Conservation (phyloP, 805 yeast species). For the Kodamaea jinghongensis region DNA sequence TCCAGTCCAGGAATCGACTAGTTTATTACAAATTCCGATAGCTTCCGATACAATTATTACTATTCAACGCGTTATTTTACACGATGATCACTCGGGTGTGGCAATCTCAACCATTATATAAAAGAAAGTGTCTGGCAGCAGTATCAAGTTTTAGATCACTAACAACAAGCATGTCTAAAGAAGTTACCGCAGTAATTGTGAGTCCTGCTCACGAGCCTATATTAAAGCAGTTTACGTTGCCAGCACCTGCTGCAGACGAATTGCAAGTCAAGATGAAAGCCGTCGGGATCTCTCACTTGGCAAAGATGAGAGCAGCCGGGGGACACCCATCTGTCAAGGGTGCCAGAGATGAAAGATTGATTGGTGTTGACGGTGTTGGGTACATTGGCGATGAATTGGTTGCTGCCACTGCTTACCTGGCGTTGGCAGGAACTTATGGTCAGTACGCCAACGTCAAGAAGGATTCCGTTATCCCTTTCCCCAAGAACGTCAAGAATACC, state of each 20-base stretch:
- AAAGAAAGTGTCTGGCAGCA: too few relatives aligned
- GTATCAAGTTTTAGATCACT: too few relatives aligned
- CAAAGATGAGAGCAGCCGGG: conserved; percentile 11
- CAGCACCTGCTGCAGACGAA: conserved; percentile 11
- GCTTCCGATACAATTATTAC: too few relatives aligned
- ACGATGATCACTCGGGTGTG: not conserved
- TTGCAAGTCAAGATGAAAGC: conserved; percentile 11
- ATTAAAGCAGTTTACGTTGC: conserved; percentile 3
- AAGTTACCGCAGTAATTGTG: conserved; percentile 6
- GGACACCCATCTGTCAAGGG: conserved; percentile 9
- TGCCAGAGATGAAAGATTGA: conserved; percentile 2
- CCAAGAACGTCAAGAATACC: conserved; percentile 3
- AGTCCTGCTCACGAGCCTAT: conserved; percentile 5
- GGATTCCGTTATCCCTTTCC: conserved; percentile 6
- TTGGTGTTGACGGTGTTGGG: conserved; percentile 15
- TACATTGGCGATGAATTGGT: conserved; percentile 10
- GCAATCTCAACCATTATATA: too few relatives aligned
- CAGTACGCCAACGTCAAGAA: conserved; percentile 10
- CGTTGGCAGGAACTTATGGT: conserved; percentile 9
- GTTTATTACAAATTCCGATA: too few relatives aligned
- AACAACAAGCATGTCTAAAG: conserved; percentile 3
- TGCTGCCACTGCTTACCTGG: conserved; percentile 6
- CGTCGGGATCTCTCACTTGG: conserved; percentile 11
- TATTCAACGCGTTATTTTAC: too few relatives aligned
- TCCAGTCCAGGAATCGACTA: too few relatives aligned